Base-by-base conservation (phyloP, 345 rosid species). In the Odontarrhena argentea region DNA sequence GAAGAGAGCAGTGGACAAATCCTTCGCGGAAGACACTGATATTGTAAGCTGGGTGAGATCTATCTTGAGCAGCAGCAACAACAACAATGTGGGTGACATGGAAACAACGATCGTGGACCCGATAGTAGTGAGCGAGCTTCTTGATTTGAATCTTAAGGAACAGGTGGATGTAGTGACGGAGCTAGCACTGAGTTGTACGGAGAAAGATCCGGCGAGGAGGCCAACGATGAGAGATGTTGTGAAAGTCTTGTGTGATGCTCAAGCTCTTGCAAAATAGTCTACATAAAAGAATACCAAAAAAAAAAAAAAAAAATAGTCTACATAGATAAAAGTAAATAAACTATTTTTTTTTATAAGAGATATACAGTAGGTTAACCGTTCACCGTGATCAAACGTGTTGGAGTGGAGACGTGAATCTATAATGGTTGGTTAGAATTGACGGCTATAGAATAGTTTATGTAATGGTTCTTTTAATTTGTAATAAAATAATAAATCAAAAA, bases 221-320 rank as follows among this genome's bases (percentile, higher is more conserved):
- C 95, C 91, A 1, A 70, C 79, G 26, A 92, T 81, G 95, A 84
- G 84, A 77, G 83, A 85, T 36, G 98, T 78, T 12, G 92, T 87
- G 34, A 87, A 73, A 70, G 79, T 68, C 61, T 67, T 91, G 61
- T 10, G 67, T 6, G 69, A 76, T 26, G 67, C 79, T 32, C 65
- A 65, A 52, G 52, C 38, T 44, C 59, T 73, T 51, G 71, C 9
- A 13, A 50, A 61, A 73, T 38, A 18, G 22, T 18, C 22, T 18
- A 18, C 22, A 18, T 18, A 18, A 1, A 18, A 0, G 22, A 18
- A 18, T 18, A 18, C 22, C 22, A 18, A 18, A 18, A 18, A 18
- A 18, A 18, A 18, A 18, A 18, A 18, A 18, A 18, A 18, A 18
- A 18, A 18, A 18, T 18, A 18, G 22, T 18, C 22, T 18, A 18